Evolutionary conservation across 2,329 filamentous ascomycete species (phyloP).

Genomic region (Fusarium miscanthi): DNA sequence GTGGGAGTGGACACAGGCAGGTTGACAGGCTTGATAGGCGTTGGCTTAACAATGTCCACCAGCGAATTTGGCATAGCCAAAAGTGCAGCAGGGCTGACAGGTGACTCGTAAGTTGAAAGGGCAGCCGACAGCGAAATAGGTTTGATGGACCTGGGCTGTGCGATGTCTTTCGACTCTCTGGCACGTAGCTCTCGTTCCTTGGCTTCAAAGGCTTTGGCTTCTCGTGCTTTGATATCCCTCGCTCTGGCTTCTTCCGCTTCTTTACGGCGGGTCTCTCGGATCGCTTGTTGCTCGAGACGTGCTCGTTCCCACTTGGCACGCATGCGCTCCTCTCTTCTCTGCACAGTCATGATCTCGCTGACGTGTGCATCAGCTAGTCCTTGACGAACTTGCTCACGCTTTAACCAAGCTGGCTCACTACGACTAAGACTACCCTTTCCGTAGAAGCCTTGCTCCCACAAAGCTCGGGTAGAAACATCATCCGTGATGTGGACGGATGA

Average conservation of each 20-base stretch:
- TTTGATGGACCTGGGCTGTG: conserved; percentile 2
- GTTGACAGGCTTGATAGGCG: not conserved
- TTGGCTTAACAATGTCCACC: conserved; percentile 14
- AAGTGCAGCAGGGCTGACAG: conserved; percentile 59
- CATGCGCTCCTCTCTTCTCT: conserved; percentile 81
- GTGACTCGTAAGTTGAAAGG: conserved; percentile 42
- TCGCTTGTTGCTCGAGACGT: conserved; percentile 84
- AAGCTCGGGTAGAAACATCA: conserved; percentile 75
- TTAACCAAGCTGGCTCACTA: conserved; percentile 94
- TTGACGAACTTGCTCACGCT: conserved; percentile 79
- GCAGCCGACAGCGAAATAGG: conserved; percentile 1
- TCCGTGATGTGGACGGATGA: conserved; percentile 88
- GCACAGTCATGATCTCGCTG: conserved; percentile 82
- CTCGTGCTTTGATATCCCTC: conserved; percentile 33
- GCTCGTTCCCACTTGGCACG: conserved; percentile 92
- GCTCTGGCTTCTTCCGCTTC: conserved; percentile 54
- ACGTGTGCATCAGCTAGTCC: conserved; percentile 74
- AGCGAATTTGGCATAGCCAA: conserved; percentile 67
- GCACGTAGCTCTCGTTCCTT: conserved; percentile 15
- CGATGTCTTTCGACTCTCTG: conserved; percentile 6
- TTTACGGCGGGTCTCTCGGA: conserved; percentile 72
- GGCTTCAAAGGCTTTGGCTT: conserved; percentile 24
- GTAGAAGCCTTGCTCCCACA: conserved; percentile 98
- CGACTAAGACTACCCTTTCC: conserved; percentile 93
- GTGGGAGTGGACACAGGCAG: not conserved